A percentile compares a stretch with the other conserved stretches of the same genome.
phyloP scores from a whole-genome alignment of 2,329 filamentous ascomycete genomes.

The Scortechinia acanthostroma region DNA sequence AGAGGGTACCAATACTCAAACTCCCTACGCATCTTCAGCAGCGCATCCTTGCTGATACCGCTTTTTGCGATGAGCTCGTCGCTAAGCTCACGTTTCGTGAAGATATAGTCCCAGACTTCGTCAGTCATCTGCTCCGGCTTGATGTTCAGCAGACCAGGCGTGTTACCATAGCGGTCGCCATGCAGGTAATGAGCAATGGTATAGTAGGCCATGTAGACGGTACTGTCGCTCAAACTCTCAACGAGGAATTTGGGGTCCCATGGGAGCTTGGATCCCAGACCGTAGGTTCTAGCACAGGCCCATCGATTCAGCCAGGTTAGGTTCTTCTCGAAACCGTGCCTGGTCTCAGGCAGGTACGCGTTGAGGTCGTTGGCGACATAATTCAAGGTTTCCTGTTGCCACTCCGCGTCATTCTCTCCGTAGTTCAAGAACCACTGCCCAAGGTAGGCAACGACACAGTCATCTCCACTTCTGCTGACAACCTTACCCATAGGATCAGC shows the following conservation, averaged over 20 bases:
- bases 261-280: conserved; percentile 85
- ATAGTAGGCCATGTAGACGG: conserved; percentile 84
- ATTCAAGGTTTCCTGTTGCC: neutral
- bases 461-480: conserved; percentile 80
- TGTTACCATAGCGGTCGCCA: conserved; percentile 76
- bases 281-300: conserved; percentile 88
- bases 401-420: conserved; percentile 36
- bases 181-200: conserved; percentile 65
- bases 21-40: conserved; percentile 78
- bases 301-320: conserved; percentile 91
- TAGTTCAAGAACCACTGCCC: conserved; percentile 99
- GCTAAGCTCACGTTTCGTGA: conserved; percentile 66
- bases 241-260: conserved; percentile 90
- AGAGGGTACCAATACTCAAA: conserved; percentile 97
- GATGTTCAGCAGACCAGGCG: conserved; percentile 62
- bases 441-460: conserved; percentile 85
- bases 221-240: conserved; percentile 84
- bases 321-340: conserved; percentile 75
- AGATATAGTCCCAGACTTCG: conserved; percentile 94
- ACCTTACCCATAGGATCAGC: conserved; percentile 89
- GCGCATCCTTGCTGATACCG: conserved; percentile 65
- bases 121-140: conserved; percentile 83
- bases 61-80: conserved; percentile 54
- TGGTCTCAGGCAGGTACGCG: conserved; percentile 72
- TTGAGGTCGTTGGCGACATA: conserved; percentile 51